Evolutionary conservation across 1,284 basidiomycete species (phyloP), one percentile per base, ranked within the genome.

Genomic region (Cerrena zonata): DNA sequence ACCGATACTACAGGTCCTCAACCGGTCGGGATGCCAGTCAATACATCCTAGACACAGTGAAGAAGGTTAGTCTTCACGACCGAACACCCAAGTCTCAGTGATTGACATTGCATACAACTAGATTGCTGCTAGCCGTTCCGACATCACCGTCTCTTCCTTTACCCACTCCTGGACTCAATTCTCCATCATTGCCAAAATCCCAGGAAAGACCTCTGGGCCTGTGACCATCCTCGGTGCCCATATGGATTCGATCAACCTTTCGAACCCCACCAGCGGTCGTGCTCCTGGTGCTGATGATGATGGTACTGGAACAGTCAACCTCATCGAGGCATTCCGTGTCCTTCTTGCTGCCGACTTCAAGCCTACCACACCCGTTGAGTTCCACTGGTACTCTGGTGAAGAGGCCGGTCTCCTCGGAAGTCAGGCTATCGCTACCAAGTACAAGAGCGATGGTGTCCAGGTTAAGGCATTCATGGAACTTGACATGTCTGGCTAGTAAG

Each of bases 221-320:
- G 65, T 81, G 11, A 75, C 77, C 4, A 79, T 86, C 53, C 63
- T 85, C 36, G 81, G 80, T 15, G 78, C 81, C 0, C 85, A 87
- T 62, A 78, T 82, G 65, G 84, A 86, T 64, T 77, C 74, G 4
- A 80, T 80, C 60, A 83, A 83, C 64, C 64, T 73, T 53, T 61
- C 50, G 57, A 69, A 54, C 49, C 71, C 70, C 0, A 64, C 64
- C 5, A 65, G 53, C 54, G 74, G 73, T 5, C 75, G 78, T 43
- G 78, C 82, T n/a, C 82, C 82, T 42, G 79, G 74, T 62, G 83
- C 82, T 0, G 84, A 87, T 58, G 85, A 87, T 59, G 84, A 87
- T 61, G 85, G 83, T 15, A 80, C 78, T 10, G 86, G 85, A 12
- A 79, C 79, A 4, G 84, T 84, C 44, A 84, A 83, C 38, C 70